These are phyloP conservation scores for Nicotiana otophora DNA, from an alignment of 257 asterid species.

Conservation along the genomic window DNA sequence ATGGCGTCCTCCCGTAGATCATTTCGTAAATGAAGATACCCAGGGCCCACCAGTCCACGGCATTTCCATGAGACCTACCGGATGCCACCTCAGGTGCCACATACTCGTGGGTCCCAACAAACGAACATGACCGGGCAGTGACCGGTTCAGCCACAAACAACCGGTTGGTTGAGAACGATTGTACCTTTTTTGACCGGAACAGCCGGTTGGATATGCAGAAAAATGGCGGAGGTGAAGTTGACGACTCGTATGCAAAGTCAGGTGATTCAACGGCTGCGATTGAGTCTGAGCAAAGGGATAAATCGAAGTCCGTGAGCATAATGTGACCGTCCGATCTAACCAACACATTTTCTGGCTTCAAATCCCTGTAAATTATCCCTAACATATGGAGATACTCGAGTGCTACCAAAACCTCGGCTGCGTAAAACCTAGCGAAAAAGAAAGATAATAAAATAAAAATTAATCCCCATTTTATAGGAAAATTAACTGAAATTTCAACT, in stretches of 20 bases:
- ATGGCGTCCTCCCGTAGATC: constrained; percentile 83
- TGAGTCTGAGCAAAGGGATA: constrained; percentile 74
- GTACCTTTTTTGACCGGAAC: constrained; percentile 67
- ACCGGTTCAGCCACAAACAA: constrained; percentile 88
- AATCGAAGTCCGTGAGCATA: constrained; percentile 84
- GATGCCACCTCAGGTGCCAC: constrained; percentile 94
- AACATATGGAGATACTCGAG: constrained; percentile 89
- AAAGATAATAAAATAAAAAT: background rate
- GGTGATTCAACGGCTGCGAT: constrained; percentile 77
- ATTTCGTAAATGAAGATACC: constrained; percentile 82
- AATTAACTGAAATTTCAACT: background rate
- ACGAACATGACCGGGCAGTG: constrained; percentile 69
- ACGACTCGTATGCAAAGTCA: constrained; percentile 26
- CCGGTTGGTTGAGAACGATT: constrained; percentile 50
- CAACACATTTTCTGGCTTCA: constrained; percentile 84
- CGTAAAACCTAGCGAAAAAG: constrained; percentile 53
- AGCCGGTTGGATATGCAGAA: constrained; percentile 58
- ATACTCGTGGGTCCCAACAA: constrained; percentile 94
- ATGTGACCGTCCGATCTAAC: constrained; percentile 95
- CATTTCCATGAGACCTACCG: constrained; percentile 79
- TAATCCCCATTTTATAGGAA: background rate
- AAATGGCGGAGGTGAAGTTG: constrained; percentile 38
- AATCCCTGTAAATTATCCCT: constrained; percentile 82
- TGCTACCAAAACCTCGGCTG: constrained; percentile 89
- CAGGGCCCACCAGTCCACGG: constrained; percentile 94